A percentile compares a stretch with the other conserved stretches of the same genome.
These are phyloP conservation scores for Pseudogymnoascus sp. DNA, from an alignment of 2,329 filamentous ascomycete genomes.

Conservation along the genomic window DNA sequence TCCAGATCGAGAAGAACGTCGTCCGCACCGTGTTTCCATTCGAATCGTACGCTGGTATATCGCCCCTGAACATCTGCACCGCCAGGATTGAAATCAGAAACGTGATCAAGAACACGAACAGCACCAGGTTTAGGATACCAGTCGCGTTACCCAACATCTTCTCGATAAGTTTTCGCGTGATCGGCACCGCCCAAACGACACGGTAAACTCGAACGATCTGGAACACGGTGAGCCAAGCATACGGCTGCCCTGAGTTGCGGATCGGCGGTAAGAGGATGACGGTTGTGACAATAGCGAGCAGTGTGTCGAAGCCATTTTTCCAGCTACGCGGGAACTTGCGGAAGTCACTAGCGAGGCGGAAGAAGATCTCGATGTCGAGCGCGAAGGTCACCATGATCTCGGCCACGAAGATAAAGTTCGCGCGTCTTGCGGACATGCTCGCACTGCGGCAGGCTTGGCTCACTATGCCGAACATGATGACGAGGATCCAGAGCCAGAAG, in stretches of 20 bases:
- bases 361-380: slow-evolving; percentile 70
- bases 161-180: slow-evolving; percentile 78
- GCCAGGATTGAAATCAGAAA: slow-evolving; percentile 92
- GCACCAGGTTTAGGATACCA: slow-evolving; percentile 87
- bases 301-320: slow-evolving; percentile 72
- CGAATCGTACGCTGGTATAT: slow-evolving; percentile 58
- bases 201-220: slow-evolving; percentile 90
- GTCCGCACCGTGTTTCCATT: slow-evolving; percentile 56
- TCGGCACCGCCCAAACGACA: slow-evolving; percentile 77
- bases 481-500: slow-evolving; percentile 64
- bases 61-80: slow-evolving; percentile 81
- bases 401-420: slow-evolving; percentile 57
- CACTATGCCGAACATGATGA: slow-evolving; percentile 75
- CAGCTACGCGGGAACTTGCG: slow-evolving; percentile 65
- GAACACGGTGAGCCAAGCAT: slow-evolving; percentile 85
- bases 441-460: slow-evolving; percentile 70
- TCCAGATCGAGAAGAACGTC: slow-evolving; percentile 85
- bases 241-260: slow-evolving; percentile 58
- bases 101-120: slow-evolving; percentile 93
- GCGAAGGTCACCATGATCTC: slow-evolving; percentile 71
- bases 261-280: slow-evolving; percentile 82
- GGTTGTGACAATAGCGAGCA: slow-evolving; percentile 69
- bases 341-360: slow-evolving; percentile 74
- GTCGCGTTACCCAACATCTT: slow-evolving; percentile 84
- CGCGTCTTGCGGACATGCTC: slow-evolving; percentile 55